A percentile compares a stretch with the other conserved stretches of the same genome.
These are phyloP conservation scores for Perkinsela sp. DNA, from an alignment of 208 protist genomes.

Conservation along the genomic window DNA sequence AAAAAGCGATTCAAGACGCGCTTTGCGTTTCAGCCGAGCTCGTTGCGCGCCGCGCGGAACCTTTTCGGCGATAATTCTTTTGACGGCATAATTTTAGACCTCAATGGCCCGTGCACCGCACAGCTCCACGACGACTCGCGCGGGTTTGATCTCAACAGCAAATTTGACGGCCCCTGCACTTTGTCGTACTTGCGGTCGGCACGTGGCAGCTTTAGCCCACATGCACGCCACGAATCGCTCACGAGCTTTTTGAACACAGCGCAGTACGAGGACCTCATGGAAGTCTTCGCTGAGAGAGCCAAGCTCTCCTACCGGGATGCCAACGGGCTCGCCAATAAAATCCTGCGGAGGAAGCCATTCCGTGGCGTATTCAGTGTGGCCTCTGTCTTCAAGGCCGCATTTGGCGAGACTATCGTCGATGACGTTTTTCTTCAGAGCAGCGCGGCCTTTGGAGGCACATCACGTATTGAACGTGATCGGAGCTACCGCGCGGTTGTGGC, in stretches of 20 bases:
- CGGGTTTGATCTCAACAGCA: background rate
- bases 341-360: background rate
- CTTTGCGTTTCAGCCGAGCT: background rate
- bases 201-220: background rate
- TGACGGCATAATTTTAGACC: background rate
- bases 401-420: background rate
- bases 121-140: background rate
- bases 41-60: background rate
- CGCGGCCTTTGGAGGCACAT: background rate
- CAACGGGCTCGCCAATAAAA: background rate
- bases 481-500: background rate
- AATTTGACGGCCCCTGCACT: background rate
- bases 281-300: background rate
- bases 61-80: background rate
- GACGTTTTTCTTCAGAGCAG: background rate
- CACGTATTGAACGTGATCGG: background rate
- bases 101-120: background rate
- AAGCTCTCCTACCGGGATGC: background rate
- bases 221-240: background rate
- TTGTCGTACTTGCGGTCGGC: background rate
- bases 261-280: background rate
- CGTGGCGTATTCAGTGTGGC: background rate
- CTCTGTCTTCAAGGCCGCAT: background rate
- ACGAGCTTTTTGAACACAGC: background rate
- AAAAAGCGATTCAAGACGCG: background rate